A percentile compares a stretch with the other conserved stretches of the same genome.
These are phyloP conservation scores for Euptelea pleiosperma DNA, from an alignment of 164 flowering plant species.

Conservation along the genomic window DNA sequence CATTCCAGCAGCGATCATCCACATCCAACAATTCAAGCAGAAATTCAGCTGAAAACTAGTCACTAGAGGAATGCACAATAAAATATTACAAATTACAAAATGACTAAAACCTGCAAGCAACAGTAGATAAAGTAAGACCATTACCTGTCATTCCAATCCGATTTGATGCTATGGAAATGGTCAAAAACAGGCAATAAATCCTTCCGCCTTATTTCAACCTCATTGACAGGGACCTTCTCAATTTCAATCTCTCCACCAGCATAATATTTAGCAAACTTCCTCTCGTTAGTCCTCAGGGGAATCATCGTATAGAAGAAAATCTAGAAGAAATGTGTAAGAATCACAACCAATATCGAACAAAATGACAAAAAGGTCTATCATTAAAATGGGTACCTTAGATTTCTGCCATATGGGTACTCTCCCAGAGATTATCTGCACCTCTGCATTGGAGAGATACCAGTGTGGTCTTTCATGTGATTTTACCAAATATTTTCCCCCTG, in stretches of 20 bases:
- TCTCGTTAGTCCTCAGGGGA: constrained; percentile 25
- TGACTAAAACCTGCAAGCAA: neutral
- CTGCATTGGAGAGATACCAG: constrained; percentile 80
- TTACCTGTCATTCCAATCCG: constrained; percentile 59
- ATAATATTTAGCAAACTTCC: constrained; percentile 15
- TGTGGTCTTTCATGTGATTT: constrained; percentile 52
- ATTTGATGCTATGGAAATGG: constrained; percentile 41
- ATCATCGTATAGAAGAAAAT: constrained; percentile 50
- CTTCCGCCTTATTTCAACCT: constrained; percentile 64
- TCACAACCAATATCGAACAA: constrained; percentile 7
- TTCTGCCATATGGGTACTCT: constrained; percentile 80
- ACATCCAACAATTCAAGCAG: too few species aligned
- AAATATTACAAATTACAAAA: too few species aligned
- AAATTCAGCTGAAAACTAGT: neutral
- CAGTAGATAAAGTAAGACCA: neutral
- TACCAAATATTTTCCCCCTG: constrained; percentile 28
- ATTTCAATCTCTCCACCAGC: constrained; percentile 67
- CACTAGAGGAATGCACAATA: too few species aligned
- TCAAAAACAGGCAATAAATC: constrained; percentile 76
- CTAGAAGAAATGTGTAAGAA: constrained; percentile 29
- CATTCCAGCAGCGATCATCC: too few species aligned
- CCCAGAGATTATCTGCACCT: constrained; percentile 71
- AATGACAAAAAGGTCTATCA: neutral
- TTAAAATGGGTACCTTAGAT: constrained; percentile 51
- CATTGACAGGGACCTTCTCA: constrained; percentile 56